phyloP scores from a whole-genome alignment of 495 filamentous ascomycete genomes.

The Hypoxylon subgilvum region DNA sequence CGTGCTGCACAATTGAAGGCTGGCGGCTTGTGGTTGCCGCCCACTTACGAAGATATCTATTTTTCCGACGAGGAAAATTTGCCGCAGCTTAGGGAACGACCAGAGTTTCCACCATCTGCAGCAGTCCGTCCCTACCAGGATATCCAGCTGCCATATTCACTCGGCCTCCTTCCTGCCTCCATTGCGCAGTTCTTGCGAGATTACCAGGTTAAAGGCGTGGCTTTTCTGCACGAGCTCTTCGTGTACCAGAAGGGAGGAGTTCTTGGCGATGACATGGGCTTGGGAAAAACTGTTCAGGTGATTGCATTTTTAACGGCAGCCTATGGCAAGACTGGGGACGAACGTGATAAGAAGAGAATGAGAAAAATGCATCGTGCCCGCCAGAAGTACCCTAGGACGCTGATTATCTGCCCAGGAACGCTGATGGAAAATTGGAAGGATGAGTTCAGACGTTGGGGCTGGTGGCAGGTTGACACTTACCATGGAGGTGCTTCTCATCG shows the following conservation, averaged over 20 bases:
- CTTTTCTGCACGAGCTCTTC: slow-evolving; percentile 87
- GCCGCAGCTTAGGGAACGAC: slow-evolving; percentile 67
- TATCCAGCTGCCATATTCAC: slow-evolving; percentile 73
- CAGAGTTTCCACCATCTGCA: slow-evolving; percentile 66
- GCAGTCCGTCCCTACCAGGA: slow-evolving; percentile 74
- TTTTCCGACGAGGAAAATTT: slow-evolving; percentile 85
- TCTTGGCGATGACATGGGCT: slow-evolving; percentile 93
- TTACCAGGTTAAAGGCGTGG: slow-evolving; percentile 87
- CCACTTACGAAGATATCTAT: slow-evolving; percentile 77
- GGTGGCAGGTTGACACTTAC: slow-evolving; percentile 87
- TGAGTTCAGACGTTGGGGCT: slow-evolving; percentile 89
- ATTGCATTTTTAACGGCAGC: slow-evolving; percentile 91
- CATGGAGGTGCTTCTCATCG: slow-evolving; percentile 80
- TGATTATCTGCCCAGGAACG: slow-evolving; percentile 88
- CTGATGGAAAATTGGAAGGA: slow-evolving; percentile 89
- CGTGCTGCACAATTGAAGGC: no score
- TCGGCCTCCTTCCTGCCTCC: slow-evolving; percentile 84
- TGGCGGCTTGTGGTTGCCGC: slow-evolving; percentile 78
- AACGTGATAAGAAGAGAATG: slow-evolving; percentile 88
- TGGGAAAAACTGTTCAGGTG: slow-evolving; percentile 97
- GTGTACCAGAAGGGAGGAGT: slow-evolving; percentile 94
- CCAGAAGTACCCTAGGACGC: slow-evolving; percentile 76
- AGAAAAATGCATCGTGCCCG: slow-evolving; percentile 74
- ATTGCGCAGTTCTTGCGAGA: slow-evolving; percentile 92
- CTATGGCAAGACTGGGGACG: slow-evolving; percentile 93